phyloP scores from a whole-genome alignment of 2,329 filamentous ascomycete genomes.

The Rhinocladiella mackenziei region DNA sequence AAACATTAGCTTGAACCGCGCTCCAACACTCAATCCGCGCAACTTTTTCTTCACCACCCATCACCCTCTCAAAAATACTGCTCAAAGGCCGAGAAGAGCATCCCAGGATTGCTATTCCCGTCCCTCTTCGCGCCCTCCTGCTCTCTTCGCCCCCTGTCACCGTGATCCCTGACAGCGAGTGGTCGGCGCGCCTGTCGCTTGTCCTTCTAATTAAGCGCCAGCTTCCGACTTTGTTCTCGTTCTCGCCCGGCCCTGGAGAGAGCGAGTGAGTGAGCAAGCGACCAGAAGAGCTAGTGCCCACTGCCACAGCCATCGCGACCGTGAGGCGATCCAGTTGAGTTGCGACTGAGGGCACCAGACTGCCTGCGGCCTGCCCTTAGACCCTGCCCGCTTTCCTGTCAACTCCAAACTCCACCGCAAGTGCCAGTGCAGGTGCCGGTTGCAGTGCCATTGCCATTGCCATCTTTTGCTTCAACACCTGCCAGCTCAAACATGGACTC shows the following conservation, averaged over 20 bases:
- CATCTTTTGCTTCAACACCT: conserved; percentile 5
- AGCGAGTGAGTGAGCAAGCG: no score
- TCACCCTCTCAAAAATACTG: not conserved
- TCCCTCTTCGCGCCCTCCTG: conserved; percentile 4
- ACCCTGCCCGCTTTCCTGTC: no score
- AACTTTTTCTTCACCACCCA: not conserved
- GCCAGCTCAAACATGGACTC: conserved; percentile 22
- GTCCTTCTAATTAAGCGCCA: conserved; percentile 1
- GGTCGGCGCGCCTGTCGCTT: conserved; percentile 6
- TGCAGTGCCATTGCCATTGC: not conserved
- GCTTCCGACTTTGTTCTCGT: no score
- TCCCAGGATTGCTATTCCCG: conserved; percentile 3
- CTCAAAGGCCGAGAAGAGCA: not conserved
- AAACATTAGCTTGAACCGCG: not conserved
- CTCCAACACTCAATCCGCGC: not conserved
- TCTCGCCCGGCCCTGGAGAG: no score
- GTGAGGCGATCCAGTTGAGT: no score
- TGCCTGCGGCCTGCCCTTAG: no score
- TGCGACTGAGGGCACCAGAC: no score
- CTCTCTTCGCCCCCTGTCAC: not conserved
- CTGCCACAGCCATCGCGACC: no score
- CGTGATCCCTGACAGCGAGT: not conserved
- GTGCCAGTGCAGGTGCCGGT: no score
- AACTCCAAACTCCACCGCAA: no score
- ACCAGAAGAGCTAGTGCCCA: no score